phyloP scores from a whole-genome alignment of 495 filamentous ascomycete genomes.

The Penicillium goetzii region DNA sequence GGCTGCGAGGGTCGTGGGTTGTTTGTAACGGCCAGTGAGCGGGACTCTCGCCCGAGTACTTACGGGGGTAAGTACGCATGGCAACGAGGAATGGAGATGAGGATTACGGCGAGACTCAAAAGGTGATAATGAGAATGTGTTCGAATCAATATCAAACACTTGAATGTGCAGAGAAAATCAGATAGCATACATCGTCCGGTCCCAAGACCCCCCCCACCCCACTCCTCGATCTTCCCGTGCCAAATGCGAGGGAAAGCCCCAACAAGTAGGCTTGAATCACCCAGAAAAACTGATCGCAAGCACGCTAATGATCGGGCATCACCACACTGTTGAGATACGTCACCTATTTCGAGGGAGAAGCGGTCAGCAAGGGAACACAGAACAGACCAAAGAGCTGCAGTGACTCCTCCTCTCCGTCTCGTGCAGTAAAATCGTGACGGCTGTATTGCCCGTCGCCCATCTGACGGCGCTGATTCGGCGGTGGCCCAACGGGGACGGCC shows the following conservation, averaged over 20 bases:
- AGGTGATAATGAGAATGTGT: neutral
- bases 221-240: constrained; percentile 3
- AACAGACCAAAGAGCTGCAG: neutral
- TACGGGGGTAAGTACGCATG: neutral
- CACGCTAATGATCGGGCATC: constrained; percentile 59
- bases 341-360: constrained; percentile 47
- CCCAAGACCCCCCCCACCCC: neutral
- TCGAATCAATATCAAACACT: constrained; percentile 4
- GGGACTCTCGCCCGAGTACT: neutral
- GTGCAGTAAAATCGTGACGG: constrained; percentile 9
- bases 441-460: constrained; percentile 11
- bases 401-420: neutral
- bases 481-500: constrained; percentile 28
- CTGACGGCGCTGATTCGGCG: constrained; percentile 20
- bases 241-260: neutral
- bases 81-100: neutral
- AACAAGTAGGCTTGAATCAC: neutral
- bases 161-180: constrained; percentile 1
- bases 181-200: constrained; percentile 1
- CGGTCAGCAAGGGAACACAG: constrained; percentile 32
- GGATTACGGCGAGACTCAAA: neutral
- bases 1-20: neutral
- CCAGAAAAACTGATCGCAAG: constrained; percentile 1
- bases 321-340: constrained; percentile 65
- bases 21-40: neutral